These are phyloP conservation scores for Nakazawaea ernobii DNA, from an alignment of 805 yeast genomes.

Conservation along the genomic window DNA sequence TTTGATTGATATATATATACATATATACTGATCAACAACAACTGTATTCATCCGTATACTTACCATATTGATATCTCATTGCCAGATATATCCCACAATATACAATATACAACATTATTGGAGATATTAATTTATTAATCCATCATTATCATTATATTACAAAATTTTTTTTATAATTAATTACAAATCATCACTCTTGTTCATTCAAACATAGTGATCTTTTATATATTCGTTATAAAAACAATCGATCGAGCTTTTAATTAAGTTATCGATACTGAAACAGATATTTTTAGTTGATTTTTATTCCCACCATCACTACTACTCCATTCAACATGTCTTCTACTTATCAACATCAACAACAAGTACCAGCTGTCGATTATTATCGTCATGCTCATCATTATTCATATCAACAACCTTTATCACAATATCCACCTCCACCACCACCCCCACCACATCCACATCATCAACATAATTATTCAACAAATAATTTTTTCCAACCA, in stretches of 20 bases:
- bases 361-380: conserved; percentile 3
- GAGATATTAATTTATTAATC: conserved; percentile 21
- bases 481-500: background rate
- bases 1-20: no score
- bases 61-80: no score
- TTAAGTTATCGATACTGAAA: conserved; percentile 30
- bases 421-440: conserved; percentile 14
- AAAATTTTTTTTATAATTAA: conserved; percentile 1
- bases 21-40: no score
- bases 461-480: conserved; percentile 14
- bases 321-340: background rate
- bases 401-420: conserved; percentile 1
- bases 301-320: no score
- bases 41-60: no score
- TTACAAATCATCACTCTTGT: no score
- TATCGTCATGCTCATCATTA: background rate
- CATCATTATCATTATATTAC: conserved; percentile 1
- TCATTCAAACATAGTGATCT: no score
- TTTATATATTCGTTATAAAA: no score
- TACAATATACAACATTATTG: background rate
- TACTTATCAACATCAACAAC: conserved; percentile 7
- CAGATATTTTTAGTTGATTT: background rate
- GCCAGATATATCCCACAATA: no score
- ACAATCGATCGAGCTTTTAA: conserved; percentile 31
- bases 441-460: conserved; percentile 13